Percentiles rank a stretch among this genome's conserved stretches.
Conservation (phyloP, 768 basidiomycete genomes). For the Lenzites betulinus region DNA sequence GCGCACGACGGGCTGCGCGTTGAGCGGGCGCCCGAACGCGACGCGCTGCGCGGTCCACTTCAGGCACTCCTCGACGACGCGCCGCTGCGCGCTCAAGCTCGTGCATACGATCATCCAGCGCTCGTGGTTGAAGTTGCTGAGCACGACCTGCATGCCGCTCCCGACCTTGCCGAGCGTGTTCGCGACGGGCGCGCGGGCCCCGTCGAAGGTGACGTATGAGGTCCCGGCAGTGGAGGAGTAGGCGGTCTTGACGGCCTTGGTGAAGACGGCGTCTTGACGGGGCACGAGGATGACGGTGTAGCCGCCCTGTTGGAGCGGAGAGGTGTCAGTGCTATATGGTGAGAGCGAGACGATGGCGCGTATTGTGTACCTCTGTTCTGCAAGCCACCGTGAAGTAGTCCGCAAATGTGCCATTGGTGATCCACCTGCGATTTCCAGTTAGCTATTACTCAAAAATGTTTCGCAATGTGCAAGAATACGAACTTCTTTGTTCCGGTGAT, state of each 20-base stretch:
- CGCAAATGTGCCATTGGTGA: conserved; percentile 83
- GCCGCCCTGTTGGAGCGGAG: conserved; percentile 49
- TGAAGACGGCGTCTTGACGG: conserved; percentile 71
- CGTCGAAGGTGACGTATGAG: conserved; percentile 80
- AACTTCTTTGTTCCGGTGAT: conserved; percentile 95
- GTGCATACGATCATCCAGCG: conserved; percentile 84
- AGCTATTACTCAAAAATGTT: not conserved
- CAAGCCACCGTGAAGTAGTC: conserved; percentile 86
- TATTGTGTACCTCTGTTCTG: conserved; percentile 56
- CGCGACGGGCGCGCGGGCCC: conserved; percentile 77
- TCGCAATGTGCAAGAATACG: conserved; percentile 16
- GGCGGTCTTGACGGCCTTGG: conserved; percentile 88
- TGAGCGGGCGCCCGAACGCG: conserved; percentile 88
- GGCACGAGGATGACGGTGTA: conserved; percentile 78
- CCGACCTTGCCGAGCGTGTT: conserved; percentile 89
- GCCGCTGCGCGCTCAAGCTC: conserved; percentile 72
- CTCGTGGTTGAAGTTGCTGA: conserved; percentile 89
- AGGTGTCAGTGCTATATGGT: not conserved
- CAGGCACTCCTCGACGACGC: conserved; percentile 87
- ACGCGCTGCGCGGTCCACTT: conserved; percentile 92
- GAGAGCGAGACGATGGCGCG: not conserved
- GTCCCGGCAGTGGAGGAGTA: conserved; percentile 94
- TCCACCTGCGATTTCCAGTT: conserved; percentile 59
- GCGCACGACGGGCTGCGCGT: conserved; percentile 83
- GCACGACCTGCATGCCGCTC: conserved; percentile 78